A percentile compares a stretch with the other conserved stretches of the same genome.
Evolutionary conservation across 352 stramenopile species (phyloP).

Genomic region (Thalassiosira hispida): DNA sequence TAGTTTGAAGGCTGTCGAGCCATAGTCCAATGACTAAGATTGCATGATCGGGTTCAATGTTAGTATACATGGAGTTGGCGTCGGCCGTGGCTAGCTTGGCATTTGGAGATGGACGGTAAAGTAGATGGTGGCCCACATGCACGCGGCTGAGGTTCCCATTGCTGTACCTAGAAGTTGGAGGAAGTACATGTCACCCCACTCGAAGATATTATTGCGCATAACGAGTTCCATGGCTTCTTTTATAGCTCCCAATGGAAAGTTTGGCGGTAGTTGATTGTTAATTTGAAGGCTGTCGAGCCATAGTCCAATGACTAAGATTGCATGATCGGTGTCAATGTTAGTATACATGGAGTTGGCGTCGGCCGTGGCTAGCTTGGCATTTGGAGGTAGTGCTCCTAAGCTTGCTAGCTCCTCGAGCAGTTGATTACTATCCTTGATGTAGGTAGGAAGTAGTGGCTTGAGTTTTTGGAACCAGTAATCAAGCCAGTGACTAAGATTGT

Average conservation of each 20-base stretch:
- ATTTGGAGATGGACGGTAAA: too few relatives aligned
- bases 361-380: neutral
- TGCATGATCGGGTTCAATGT: slow-evolving; percentile 1
- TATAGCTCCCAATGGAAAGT: slow-evolving; percentile 24
- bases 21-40: slow-evolving; percentile 7
- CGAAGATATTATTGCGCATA: slow-evolving; percentile 44
- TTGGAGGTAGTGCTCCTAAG: slow-evolving; percentile 14
- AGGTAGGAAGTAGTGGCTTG: slow-evolving; percentile 11
- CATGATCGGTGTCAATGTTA: slow-evolving; percentile 9
- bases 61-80: slow-evolving; percentile 17
- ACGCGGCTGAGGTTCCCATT: slow-evolving; percentile 47
- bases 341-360: slow-evolving; percentile 19
- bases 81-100: neutral
- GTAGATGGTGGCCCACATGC: slow-evolving; percentile 34
- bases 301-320: slow-evolving; percentile 1
- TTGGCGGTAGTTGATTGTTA: neutral
- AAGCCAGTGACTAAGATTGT: neutral
- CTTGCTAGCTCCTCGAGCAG: neutral
- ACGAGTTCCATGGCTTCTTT: slow-evolving; percentile 18
- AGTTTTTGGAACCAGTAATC: neutral
- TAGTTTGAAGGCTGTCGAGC: neutral
- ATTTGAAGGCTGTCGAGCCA: neutral
- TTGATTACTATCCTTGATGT: slow-evolving; percentile 19
- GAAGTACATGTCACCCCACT: slow-evolving; percentile 39
- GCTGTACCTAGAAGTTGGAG: slow-evolving; percentile 41